Evolutionary conservation across 1,284 basidiomycete genomes (phyloP), one percentile per base, ranked within the genome.

Genomic region (Ustilago cynodontis): DNA sequence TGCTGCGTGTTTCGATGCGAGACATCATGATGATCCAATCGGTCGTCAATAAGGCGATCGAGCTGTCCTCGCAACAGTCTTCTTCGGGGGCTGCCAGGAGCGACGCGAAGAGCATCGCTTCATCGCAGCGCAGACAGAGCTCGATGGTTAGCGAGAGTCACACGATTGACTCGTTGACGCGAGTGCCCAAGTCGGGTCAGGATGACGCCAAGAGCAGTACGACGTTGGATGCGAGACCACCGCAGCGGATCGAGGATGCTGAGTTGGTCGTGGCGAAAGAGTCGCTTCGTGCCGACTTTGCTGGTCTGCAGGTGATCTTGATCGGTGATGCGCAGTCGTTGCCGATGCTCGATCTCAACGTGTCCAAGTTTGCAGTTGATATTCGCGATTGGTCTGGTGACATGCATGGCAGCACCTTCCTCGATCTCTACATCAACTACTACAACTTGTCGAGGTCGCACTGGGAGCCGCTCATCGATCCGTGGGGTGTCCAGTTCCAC

Each of bases 381-480:
- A 91, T 93, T 2, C 92, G 92, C 77, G 95, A 99, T 85, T 99
- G 97, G 97, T 94, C 95, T 0, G 91, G 92, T 68, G 92, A 94
- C 87, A 93, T 97, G 83, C 79, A 88, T 13, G 63, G 69, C 35
- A 68, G 72, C 45, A 73, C 80, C 18, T 72, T 79, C 59, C 58
- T 82, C 28, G 61, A 91, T 91, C 4, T 93, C 92, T 91, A 92
- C 61, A 92, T 98, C 85, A 94, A 92, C 78, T 99, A 97, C 85
- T 99, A 94, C 93, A 99, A 99, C 87, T 87, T 99, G 61, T 92
- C 93, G 29, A 96, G 98, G 84, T 99, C 97, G 53, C 95, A 99
- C 84, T 99, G 97, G 94, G 97, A 99, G 87, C 97, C 98, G n/a
- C 87, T 99, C 58, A 93, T 98, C 81, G 97, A 99, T 85, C 97